Base-by-base conservation (phyloP, 805 yeast species). In the Candida tibetensis region DNA sequence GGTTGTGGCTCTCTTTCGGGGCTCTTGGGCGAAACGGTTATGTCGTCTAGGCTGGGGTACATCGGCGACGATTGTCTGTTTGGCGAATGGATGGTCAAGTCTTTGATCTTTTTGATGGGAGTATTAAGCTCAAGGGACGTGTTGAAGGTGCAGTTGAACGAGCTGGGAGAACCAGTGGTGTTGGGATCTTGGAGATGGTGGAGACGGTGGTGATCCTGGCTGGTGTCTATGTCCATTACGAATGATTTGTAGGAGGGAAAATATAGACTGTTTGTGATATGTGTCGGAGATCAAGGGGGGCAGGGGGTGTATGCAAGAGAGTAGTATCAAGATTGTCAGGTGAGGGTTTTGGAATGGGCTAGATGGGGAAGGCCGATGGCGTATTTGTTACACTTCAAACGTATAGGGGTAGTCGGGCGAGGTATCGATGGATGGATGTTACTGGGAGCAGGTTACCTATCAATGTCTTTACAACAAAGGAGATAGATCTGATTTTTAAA, bases 51-150 rank as follows among this genome's bases (percentile, higher is more conserved):
- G 30, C 41, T 36, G 28, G 48, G 48, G 29, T 50, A 45, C 14
- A 45, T 31, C 8, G 47, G 40, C 17, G 42, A 27, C 17, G 29
- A 23, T 17, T 44, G 31, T 15, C 25, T 31, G 17, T 34, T 36
- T 1, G 72, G 72, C 4, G 71, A 64, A 28, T 54, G 48, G 17
- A 69, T 41, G 4, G 58, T 48, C 23, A 69, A 51, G 21, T 57
- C 51, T 31, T 58, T 46, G 37, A 69, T 65, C 46, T 55, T 60
- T 40, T 62, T 67, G 36, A 66, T 68, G 12, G 74, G 74, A 0
- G 74, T 69, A 40, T 51, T 63, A 23, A 69, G 49, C 34, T 52
- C 49, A 13, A 36, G 30, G 31, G 45, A 42, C 27, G 42, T 31
- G 37, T 46, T 39, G 37, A 32, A 28, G 16, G 36, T 17, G 18